Evolutionary conservation across 208 protist genomes (phyloP), one percentile per base, ranked within the genome.

Genomic region (Trypanosoma melophagium): DNA sequence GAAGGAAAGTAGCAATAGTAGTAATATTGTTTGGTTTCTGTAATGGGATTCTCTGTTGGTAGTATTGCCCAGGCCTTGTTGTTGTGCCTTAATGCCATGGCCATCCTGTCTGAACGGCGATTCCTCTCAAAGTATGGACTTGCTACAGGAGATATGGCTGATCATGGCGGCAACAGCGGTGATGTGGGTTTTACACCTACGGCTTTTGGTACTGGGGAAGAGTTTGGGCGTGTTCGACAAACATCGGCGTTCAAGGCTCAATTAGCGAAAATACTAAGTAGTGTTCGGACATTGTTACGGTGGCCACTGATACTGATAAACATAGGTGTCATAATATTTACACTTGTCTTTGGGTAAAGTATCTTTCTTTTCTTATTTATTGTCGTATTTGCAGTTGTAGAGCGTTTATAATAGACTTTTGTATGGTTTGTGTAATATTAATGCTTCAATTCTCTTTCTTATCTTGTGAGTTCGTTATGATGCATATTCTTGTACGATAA

Each of bases 221-320:
- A 69, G 3, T 45, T 62, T 41, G 60, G 10, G n/a, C 16, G 58
- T 40, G 66, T 25, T 16, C 52, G 16, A 17, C 31, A 22, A 52
- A 22, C 12, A 17, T 68, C 65, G 0, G 19, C 66, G 0, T n/a
- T 64, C 3, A 92, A 84, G 65, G 12, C 60, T 31, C 80, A 91
- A 55, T 66, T 96, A 3, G 80, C 79, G 4, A 69, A 69, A 13
- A 45, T 96, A 5, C 71, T 96, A 16, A 84, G 79, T 69, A 93
- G 87, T 7, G 74, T 96, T 9, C 83, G 90, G 2, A 83, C 79
- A 59, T 66, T 96, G 40, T 75, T 94, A 54, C 85, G 90, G 2
- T 84, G 79, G 79, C 90, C 90, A 10, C 74, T 96, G 14, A 92
- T 96, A 47, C 74, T 96, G 28, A 67, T 81, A 3, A 96, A 96